Evolutionary conservation across 2,329 filamentous ascomycete genomes (phyloP).

Genomic region (Hypoxylon sp.): DNA sequence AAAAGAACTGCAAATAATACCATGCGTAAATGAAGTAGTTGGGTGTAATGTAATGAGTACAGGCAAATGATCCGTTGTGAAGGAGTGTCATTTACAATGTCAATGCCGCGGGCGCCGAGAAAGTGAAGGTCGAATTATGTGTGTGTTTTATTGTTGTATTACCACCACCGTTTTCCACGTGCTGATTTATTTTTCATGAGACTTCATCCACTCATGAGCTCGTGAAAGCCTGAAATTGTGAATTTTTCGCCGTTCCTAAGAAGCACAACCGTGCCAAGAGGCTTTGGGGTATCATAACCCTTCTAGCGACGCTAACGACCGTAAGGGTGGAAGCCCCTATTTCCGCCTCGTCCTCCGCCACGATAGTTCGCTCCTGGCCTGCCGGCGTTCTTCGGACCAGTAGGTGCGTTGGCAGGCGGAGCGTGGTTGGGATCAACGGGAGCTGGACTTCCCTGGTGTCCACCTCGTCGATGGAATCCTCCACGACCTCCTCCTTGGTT

Average conservation of each 20-base stretch:
- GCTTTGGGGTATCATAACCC: not conserved
- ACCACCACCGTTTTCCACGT: slow-evolving; percentile 14
- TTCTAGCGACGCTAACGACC: slow-evolving; percentile 47
- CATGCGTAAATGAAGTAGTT: slow-evolving; percentile 19
- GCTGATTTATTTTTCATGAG: slow-evolving; percentile 14
- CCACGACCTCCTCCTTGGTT: slow-evolving; percentile 63
- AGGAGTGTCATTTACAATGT: slow-evolving; percentile 25
- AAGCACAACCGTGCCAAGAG: slow-evolving; percentile 6
- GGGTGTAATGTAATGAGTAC: slow-evolving; percentile 28
- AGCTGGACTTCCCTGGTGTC: slow-evolving; percentile 57
- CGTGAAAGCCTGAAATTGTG: slow-evolving; percentile 26
- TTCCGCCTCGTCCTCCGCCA: slow-evolving; percentile 84
- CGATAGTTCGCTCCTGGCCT: slow-evolving; percentile 94
- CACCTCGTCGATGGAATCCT: slow-evolving; percentile 58
- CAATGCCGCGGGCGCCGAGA: slow-evolving; percentile 17
- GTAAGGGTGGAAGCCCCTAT: slow-evolving; percentile 87
- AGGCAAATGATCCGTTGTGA: slow-evolving; percentile 30
- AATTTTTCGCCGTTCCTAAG: slow-evolving; percentile 12
- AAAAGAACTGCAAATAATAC: slow-evolving; percentile 20
- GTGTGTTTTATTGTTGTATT: not conserved
- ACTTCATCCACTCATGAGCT: slow-evolving; percentile 36
- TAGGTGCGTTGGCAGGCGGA: slow-evolving; percentile 87
- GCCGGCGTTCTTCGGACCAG: slow-evolving; percentile 95
- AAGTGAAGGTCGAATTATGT: slow-evolving; percentile 12
- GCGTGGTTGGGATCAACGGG: slow-evolving; percentile 69